Base-by-base conservation (phyloP, 169 alveolate species). In the Babesia gibsoni region DNA sequence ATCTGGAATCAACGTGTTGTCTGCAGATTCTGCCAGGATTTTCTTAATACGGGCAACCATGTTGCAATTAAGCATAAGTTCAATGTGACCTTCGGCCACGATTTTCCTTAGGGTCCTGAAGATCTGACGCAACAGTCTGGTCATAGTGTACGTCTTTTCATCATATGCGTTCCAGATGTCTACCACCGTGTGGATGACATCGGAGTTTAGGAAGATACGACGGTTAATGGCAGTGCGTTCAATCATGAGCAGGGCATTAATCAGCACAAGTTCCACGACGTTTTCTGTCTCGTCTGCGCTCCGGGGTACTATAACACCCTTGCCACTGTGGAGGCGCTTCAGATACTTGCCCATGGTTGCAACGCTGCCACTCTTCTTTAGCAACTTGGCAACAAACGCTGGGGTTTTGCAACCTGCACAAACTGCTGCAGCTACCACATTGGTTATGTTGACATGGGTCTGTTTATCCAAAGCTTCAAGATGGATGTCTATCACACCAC, bases 131-230 rank as follows among this genome's bases (percentile, higher is more conserved):
- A 91, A 68, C 36, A 86, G 37, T 22, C 67, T 65, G 29, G 84
- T 37, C 43, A 22, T 52, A 20, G 88, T 29, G 49, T 90, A 91
- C 52, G 81, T 66, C 32, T 89, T 84, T 18, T 83, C 54, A 56
- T 91, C 95, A 61, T 90, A 88, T 30, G 84, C 89, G 45, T 90
- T 83, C 95, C 95, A 91, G 45, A 91, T 67, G 32, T 87, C 84
- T 29, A 91, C 70, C 41, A 90, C 72, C 37, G 84, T 73, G 41
- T 70, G 67, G 32, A 91, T 78, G 35, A 90, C 91, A 43, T 77
- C 74, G 18, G 93, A 70, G 32, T 83, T 82, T 43, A 88, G 83
- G 39, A 84, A 91, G n/a, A 90, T 74, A 52, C 87, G 88, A 43
- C 95, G 69, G 77, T 84, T 91, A 6, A 87, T 69, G 0, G 95